A percentile compares a stretch with the other conserved stretches of the same genome.
Evolutionary conservation across 805 yeast species (phyloP).

Genomic region (Lipomyces yamanashiensis): DNA sequence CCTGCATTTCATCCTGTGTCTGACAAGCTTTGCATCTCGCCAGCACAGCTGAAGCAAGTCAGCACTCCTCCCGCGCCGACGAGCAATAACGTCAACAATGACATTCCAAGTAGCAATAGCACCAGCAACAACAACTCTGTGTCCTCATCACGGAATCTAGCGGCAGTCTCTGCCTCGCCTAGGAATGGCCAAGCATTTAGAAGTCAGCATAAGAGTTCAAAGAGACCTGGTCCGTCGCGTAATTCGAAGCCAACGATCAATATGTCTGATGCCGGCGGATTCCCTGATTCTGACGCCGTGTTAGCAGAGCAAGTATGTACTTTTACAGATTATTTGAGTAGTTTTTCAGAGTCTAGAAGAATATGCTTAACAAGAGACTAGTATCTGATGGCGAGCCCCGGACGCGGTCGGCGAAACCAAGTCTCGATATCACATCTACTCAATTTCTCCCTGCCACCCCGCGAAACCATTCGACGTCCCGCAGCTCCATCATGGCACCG

Average conservation of each 20-base stretch:
- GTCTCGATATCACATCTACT: constrained; percentile 36
- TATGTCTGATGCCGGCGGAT: constrained; percentile 16
- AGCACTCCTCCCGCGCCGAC: constrained; percentile 1
- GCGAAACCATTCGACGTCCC: constrained; percentile 26
- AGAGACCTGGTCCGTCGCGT: constrained; percentile 18
- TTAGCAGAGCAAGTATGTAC: constrained; percentile 30
- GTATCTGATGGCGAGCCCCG: constrained; percentile 22
- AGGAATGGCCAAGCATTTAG: constrained; percentile 24
- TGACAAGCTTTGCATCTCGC: constrained; percentile 4
- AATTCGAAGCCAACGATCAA: constrained; percentile 29
- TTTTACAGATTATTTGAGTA: neutral
- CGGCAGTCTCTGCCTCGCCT: constrained; percentile 16
- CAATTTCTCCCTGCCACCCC: constrained; percentile 37
- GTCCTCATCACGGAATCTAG: neutral
- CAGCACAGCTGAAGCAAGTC: neutral
- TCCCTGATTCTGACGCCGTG: constrained; percentile 20
- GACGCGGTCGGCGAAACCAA: constrained; percentile 30
- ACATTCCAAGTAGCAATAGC: neutral
- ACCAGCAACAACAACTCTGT: neutral
- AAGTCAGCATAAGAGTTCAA: constrained; percentile 22
- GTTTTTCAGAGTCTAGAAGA: neutral
- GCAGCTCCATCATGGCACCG: constrained; percentile 33
- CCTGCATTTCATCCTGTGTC: constrained; percentile 29
- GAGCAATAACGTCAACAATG: neutral
- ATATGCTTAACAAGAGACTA: neutral